A percentile compares a stretch with the other conserved stretches of the same genome.
phyloP scores from a whole-genome alignment of 2,329 filamentous ascomycete species.

The Colletotrichum higginsianum region DNA sequence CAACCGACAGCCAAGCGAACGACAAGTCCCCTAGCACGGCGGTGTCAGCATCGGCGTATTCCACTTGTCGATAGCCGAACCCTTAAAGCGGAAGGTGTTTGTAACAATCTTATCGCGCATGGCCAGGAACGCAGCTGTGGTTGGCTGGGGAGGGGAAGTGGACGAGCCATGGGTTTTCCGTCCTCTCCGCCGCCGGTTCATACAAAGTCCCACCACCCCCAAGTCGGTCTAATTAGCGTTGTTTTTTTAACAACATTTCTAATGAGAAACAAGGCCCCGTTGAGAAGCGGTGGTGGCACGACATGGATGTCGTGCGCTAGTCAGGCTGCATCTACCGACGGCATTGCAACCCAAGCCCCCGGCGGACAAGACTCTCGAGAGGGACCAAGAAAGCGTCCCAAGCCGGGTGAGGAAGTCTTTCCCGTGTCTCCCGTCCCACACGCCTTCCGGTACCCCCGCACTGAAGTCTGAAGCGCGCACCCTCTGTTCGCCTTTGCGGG shows the following conservation, averaged over 20 bases:
- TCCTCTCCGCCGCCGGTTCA: background rate
- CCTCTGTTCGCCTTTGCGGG: conserved; percentile 13
- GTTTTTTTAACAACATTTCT: background rate
- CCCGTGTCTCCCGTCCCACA: conserved; percentile 30
- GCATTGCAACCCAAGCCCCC: conserved; percentile 23
- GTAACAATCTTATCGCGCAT: conserved; percentile 38
- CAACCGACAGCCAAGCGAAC: conserved; percentile 1
- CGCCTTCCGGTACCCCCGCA: conserved; percentile 17
- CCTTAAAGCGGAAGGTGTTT: conserved; percentile 38
- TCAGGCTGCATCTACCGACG: conserved; percentile 38
- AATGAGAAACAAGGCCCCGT: background rate
- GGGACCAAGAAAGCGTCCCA: background rate
- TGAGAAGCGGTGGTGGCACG: background rate
- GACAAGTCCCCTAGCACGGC: conserved; percentile 5
- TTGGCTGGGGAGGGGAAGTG: conserved; percentile 27
- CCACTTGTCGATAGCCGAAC: conserved; percentile 26
- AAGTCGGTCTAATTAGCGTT: too few relatives aligned
- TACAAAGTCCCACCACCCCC: background rate
- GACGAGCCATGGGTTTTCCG: background rate
- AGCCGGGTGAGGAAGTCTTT: conserved; percentile 33
- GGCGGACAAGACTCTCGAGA: background rate
- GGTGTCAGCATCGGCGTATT: conserved; percentile 20
- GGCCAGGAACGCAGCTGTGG: conserved; percentile 37
- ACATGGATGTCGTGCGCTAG: conserved; percentile 36
- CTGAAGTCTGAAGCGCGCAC: background rate